Conservation (phyloP, 2,329 filamentous ascomycete genomes). For the Orbilia brochopaga region DNA sequence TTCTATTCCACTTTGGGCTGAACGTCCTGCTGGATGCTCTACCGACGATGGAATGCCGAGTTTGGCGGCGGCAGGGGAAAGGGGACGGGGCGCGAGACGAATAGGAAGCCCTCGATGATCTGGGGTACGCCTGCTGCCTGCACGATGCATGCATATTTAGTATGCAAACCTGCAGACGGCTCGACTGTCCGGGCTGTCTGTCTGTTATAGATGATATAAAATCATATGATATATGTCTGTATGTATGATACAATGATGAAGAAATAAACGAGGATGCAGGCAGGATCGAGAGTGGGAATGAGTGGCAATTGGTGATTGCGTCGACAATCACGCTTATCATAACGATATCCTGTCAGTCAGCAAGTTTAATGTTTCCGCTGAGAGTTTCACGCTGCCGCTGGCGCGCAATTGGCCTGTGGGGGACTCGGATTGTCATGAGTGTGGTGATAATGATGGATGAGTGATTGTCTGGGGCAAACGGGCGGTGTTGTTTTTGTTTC, state of each 20-base stretch:
- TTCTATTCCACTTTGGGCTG: too few relatives aligned
- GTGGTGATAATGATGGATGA: neutral
- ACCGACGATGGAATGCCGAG: too few relatives aligned
- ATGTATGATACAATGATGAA: too few relatives aligned
- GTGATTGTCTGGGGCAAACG: conserved; percentile 26
- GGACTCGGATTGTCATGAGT: neutral
- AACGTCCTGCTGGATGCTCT: too few relatives aligned
- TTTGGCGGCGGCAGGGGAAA: conserved; percentile 8
- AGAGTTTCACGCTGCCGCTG: conserved; percentile 36
- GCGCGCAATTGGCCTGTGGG: neutral
- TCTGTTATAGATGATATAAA: neutral
- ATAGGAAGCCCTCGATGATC: conserved; percentile 8
- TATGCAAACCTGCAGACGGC: conserved; percentile 2
- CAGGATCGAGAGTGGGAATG: too few relatives aligned
- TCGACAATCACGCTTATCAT: conserved; percentile 13
- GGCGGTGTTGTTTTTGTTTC: conserved; percentile 51
- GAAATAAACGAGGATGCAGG: conserved; percentile 11
- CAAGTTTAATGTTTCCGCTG: conserved; percentile 9
- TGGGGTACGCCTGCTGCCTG: conserved; percentile 1
- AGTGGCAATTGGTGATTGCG: conserved; percentile 3
- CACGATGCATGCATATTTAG: conserved; percentile 4
- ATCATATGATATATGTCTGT: neutral
- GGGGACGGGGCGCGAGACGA: neutral
- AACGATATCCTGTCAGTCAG: too few relatives aligned
- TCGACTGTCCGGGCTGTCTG: neutral